Percentiles rank a stretch among this genome's conserved stretches.
These are phyloP conservation scores for Grammothele lineata DNA, from an alignment of 768 basidiomycete genomes.

Conservation along the genomic window DNA sequence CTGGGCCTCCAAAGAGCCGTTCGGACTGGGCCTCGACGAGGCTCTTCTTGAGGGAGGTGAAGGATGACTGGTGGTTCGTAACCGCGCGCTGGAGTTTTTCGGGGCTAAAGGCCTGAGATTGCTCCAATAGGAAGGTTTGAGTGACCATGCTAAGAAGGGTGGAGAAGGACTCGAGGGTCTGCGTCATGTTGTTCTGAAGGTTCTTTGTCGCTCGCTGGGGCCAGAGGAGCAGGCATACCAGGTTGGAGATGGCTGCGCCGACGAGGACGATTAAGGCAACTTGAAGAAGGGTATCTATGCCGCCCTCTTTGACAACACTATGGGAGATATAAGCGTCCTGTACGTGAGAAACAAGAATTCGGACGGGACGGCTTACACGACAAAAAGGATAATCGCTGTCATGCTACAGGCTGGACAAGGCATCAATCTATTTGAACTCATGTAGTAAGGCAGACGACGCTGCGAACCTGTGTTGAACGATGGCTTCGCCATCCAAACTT, in stretches of 20 bases:
- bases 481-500: conserved; percentile 86
- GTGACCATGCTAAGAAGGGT: conserved; percentile 83
- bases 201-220: conserved; percentile 78
- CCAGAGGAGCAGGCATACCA: conserved; percentile 84
- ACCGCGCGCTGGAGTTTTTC: conserved; percentile 76
- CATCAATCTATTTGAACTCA: neutral
- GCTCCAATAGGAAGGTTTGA: conserved; percentile 79
- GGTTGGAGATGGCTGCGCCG: conserved; percentile 75
- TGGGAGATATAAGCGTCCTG: neutral
- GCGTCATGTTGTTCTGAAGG: conserved; percentile 80
- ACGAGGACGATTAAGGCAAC: conserved; percentile 73
- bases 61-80: conserved; percentile 81
- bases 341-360: too few relatives aligned
- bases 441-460: neutral
- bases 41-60: conserved; percentile 84
- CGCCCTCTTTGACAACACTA: conserved; percentile 87
- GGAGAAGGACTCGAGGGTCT: conserved; percentile 83
- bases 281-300: conserved; percentile 65
- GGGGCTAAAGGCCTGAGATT: conserved; percentile 51
- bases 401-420: conserved; percentile 83
- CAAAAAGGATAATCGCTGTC: conserved; percentile 78
- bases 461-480: conserved; percentile 79
- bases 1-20: conserved; percentile 43
- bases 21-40: conserved; percentile 87
- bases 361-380: conserved; percentile 50